Percentiles rank a stretch among this genome's conserved stretches.
Evolutionary conservation across 2,329 filamentous ascomycete genomes (phyloP).

Genomic region (Didymella sp.): DNA sequence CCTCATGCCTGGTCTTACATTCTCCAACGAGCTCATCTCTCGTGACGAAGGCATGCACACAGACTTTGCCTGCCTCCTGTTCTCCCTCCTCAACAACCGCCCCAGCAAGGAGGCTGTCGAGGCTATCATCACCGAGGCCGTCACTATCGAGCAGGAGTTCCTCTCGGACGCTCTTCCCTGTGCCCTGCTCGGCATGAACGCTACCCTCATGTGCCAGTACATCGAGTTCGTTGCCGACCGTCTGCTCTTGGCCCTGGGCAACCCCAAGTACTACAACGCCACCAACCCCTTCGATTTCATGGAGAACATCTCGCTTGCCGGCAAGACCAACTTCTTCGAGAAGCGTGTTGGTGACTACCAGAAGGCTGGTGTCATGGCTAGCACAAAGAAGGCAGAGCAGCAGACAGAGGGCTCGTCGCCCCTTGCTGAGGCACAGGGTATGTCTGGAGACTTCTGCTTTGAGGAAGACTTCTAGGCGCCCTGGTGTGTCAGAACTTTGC

Average conservation of each 20-base stretch:
- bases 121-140: slow-evolving; percentile 92
- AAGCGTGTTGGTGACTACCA: slow-evolving; percentile 99
- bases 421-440: slow-evolving; percentile 53
- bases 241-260: slow-evolving; percentile 89
- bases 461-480: slow-evolving; percentile 90
- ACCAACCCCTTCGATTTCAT: slow-evolving; percentile 99
- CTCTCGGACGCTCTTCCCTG: slow-evolving; percentile 93
- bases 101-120: slow-evolving; percentile 81
- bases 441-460: slow-evolving; percentile 81
- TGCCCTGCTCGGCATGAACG: slow-evolving; percentile 96
- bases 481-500: slow-evolving; percentile 20
- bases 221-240: slow-evolving; percentile 99
- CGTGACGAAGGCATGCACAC: slow-evolving; percentile 99
- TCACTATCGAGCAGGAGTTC: slow-evolving; percentile 96
- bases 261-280: slow-evolving; percentile 90
- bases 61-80: slow-evolving; percentile 96
- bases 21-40: slow-evolving; percentile 99
- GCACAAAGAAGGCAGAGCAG: slow-evolving; percentile 74
- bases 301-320: slow-evolving; percentile 98
- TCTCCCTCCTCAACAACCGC: slow-evolving; percentile 95
- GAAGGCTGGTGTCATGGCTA: slow-evolving; percentile 98
- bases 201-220: slow-evolving; percentile 98
- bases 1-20: slow-evolving; percentile 96
- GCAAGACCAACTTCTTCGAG: slow-evolving; percentile 99
- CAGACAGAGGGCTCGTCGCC: slow-evolving; percentile 50